Evolutionary conservation across 208 protist species (phyloP).

Genomic region (Trypanosoma lewisi): DNA sequence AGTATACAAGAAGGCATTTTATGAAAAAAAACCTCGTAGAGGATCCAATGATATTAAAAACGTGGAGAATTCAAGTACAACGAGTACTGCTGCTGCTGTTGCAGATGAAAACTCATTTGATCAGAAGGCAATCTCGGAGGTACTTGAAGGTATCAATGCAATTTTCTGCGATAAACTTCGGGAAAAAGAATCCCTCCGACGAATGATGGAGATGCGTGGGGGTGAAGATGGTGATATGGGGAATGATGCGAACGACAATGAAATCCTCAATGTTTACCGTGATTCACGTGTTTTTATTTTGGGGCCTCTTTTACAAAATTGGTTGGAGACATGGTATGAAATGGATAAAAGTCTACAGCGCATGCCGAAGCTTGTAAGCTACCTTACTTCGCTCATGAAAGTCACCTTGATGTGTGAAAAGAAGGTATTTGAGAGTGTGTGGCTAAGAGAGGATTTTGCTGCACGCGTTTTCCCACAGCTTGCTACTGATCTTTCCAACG

Average conservation of each 20-base stretch:
- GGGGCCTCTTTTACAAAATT: constrained; percentile 61
- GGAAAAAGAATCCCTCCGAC: constrained; percentile 53
- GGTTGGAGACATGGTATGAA: constrained; percentile 34
- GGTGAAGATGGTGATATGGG: constrained; percentile 21
- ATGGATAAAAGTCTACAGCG: constrained; percentile 13
- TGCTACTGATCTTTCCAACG: constrained; percentile 52
- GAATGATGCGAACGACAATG: constrained; percentile 45
- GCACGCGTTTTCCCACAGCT: constrained; percentile 54
- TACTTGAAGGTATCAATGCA: constrained; percentile 48
- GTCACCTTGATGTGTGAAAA: constrained; percentile 48
- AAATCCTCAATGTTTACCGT: constrained; percentile 61
- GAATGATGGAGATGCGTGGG: constrained; percentile 64
- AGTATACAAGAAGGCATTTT: constrained; percentile 17
- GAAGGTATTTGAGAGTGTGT: constrained; percentile 60
- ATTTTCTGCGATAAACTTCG: constrained; percentile 44
- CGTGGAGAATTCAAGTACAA: not conserved
- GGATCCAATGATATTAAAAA: not conserved
- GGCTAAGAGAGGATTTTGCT: constrained; percentile 74
- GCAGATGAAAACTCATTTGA: constrained; percentile 23
- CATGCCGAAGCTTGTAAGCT: constrained; percentile 50
- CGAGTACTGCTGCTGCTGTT: not conserved
- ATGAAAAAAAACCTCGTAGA: not conserved
- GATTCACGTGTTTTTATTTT: constrained; percentile 60
- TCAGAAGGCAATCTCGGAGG: constrained; percentile 21
- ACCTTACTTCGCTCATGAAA: constrained; percentile 62